Evolutionary conservation across 2,329 filamentous ascomycete genomes (phyloP).

Genomic region (Aspergillus candidus): DNA sequence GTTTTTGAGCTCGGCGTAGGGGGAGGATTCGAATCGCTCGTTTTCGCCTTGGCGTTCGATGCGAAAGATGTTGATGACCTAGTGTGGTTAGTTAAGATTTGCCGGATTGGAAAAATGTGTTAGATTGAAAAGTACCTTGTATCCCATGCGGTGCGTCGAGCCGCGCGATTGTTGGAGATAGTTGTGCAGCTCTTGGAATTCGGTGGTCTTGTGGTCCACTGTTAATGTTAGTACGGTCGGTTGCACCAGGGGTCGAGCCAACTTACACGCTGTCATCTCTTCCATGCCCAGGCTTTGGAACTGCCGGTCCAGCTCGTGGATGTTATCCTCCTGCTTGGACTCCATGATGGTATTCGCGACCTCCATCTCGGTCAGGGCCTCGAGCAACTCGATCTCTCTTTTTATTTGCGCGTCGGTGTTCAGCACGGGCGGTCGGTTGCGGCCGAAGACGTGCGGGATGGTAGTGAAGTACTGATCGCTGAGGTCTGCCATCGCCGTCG

Average conservation of each 20-base stretch:
- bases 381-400: conserved; percentile 70
- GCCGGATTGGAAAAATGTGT: background rate
- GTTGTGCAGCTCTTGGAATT: conserved; percentile 59
- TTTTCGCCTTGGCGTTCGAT: conserved; percentile 69
- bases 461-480: conserved; percentile 75
- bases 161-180: conserved; percentile 66
- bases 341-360: conserved; percentile 68
- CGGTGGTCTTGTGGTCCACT: conserved; percentile 52
- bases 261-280: conserved; percentile 62
- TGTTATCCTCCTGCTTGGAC: conserved; percentile 46
- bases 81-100: conserved; percentile 1
- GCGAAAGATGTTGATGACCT: conserved; percentile 71
- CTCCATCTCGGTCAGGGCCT: conserved; percentile 80
- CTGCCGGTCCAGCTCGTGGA: conserved; percentile 65
- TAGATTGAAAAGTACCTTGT: conserved; percentile 1
- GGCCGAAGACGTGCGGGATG: conserved; percentile 77
- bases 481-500: conserved; percentile 51
- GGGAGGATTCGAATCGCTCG: conserved; percentile 58
- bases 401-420: conserved; percentile 54
- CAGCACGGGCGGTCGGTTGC: conserved; percentile 66
- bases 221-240: conserved; percentile 8
- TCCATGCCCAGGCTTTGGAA: conserved; percentile 65
- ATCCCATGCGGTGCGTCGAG: conserved; percentile 51
- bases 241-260: background rate
- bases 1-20: conserved; percentile 47